Percentiles rank a stretch among this genome's conserved stretches.
Conservation (phyloP, 1,284 basidiomycete species). For the Xanthoconium separans region DNA sequence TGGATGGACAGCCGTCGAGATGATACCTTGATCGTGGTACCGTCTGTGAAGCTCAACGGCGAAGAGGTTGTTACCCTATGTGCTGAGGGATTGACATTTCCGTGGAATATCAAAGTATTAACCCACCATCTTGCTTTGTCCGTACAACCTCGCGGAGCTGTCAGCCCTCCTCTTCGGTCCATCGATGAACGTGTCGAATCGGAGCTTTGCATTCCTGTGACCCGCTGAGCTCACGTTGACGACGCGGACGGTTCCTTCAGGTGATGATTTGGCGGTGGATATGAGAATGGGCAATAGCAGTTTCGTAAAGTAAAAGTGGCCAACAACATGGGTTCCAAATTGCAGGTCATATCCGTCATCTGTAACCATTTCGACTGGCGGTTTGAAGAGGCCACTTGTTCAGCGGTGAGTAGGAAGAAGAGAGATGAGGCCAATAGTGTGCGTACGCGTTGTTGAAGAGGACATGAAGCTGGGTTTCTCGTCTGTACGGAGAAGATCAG, state of each 20-base stretch:
- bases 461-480: slow-evolving; percentile 48
- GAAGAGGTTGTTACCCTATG: slow-evolving; percentile 30
- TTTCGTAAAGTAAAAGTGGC: slow-evolving; percentile 48
- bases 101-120: background rate
- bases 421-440: background rate
- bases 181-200: slow-evolving; percentile 9
- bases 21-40: slow-evolving; percentile 34
- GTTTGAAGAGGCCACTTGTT: slow-evolving; percentile 55
- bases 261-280: slow-evolving; percentile 28
- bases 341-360: slow-evolving; percentile 61
- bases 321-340: slow-evolving; percentile 60
- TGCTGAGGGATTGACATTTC: background rate
- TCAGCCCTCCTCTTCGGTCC: slow-evolving; percentile 8
- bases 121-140: slow-evolving; percentile 12
- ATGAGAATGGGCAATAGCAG: slow-evolving; percentile 43
- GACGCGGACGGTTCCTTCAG: slow-evolving; percentile 15
- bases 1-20: slow-evolving; percentile 35
- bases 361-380: slow-evolving; percentile 46
- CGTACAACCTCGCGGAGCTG: slow-evolving; percentile 2
- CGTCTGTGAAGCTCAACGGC: slow-evolving; percentile 35
- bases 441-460: slow-evolving; percentile 53
- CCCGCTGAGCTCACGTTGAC: slow-evolving; percentile 9
- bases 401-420: background rate
- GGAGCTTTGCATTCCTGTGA: slow-evolving; percentile 1
- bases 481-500: slow-evolving; percentile 28